These are phyloP conservation scores for Lentinula guzmanii DNA, from an alignment of 768 basidiomycete species.

Conservation along the genomic window DNA sequence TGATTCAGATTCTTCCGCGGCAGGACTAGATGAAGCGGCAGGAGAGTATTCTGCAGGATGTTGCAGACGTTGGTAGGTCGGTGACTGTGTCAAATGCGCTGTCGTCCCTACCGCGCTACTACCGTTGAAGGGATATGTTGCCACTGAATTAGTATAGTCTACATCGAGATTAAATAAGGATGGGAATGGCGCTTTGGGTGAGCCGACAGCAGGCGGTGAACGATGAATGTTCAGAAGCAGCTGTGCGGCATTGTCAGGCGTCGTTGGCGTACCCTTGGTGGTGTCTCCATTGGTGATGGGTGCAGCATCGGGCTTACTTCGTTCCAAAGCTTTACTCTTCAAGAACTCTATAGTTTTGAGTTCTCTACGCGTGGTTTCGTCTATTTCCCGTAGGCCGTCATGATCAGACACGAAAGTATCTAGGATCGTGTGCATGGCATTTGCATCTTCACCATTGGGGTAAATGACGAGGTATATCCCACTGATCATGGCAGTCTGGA, in stretches of 20 bases:
- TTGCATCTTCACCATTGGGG: constrained; percentile 63
- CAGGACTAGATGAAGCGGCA: constrained; percentile 63
- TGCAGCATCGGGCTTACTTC: constrained; percentile 25
- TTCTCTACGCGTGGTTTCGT: constrained; percentile 78
- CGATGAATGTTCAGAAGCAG: constrained; percentile 44
- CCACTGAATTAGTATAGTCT: constrained; percentile 15
- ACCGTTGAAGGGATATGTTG: constrained; percentile 4
- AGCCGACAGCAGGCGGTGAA: constrained; percentile 24
- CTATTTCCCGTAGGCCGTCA: constrained; percentile 59
- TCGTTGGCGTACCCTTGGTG: constrained; percentile 13
- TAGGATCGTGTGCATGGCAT: constrained; percentile 71
- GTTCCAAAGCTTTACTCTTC: constrained; percentile 59
- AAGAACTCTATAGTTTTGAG: constrained; percentile 82
- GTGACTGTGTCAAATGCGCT: constrained; percentile 25
- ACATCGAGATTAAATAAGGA: constrained; percentile 12
- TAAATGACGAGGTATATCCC: constrained; percentile 82
- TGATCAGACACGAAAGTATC: constrained; percentile 74
- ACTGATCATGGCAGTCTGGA: constrained; percentile 86
- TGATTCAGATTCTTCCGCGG: constrained; percentile 63
- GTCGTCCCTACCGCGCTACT: neutral
- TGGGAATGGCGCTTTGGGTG: constrained; percentile 25
- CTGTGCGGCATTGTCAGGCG: constrained; percentile 43
- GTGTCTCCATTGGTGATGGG: constrained; percentile 18
- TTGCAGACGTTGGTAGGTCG: constrained; percentile 58
- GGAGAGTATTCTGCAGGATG: constrained; percentile 51